A percentile compares a stretch with the other conserved stretches of the same genome.
Evolutionary conservation across 78 protist species (phyloP).

Genomic region (Tieghemostelium lacteum): DNA sequence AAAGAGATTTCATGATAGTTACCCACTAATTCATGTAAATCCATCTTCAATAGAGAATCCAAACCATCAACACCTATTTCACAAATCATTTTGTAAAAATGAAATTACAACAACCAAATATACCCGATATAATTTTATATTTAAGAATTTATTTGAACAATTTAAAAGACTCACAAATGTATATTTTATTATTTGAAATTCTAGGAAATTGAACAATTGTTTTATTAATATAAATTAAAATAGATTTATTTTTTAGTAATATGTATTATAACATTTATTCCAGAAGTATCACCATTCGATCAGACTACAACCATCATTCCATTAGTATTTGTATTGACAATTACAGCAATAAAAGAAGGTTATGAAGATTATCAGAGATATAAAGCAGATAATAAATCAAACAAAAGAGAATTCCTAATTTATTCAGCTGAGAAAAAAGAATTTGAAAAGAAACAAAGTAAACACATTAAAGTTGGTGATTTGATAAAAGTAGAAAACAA

Average conservation of each 20-base stretch:
- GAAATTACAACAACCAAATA: conserved; percentile 45
- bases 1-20: no score
- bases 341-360: conserved; percentile 18
- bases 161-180: conserved; percentile 18
- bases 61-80: no score
- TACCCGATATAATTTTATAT: conserved; percentile 31
- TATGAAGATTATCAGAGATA: conserved; percentile 68
- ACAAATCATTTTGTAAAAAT: conserved; percentile 16
- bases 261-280: conserved; percentile 37
- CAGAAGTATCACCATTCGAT: conserved; percentile 47
- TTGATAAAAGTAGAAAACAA: conserved; percentile 18
- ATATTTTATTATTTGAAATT: neutral
- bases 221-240: neutral
- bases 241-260: conserved; percentile 81
- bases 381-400: conserved; percentile 42
- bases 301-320: conserved; percentile 45
- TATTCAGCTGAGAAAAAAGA: conserved; percentile 1
- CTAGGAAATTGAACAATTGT: neutral
- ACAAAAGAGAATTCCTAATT: conserved; percentile 25
- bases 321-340: conserved; percentile 2
- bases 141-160: conserved; percentile 58
- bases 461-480: conserved; percentile 69
- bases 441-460: neutral
- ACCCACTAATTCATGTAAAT: no score
- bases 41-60: no score